Evolutionary conservation across 495 filamentous ascomycete species (phyloP), one percentile per base, ranked within the genome.

Genomic region (Clavariopsis aquatica): DNA sequence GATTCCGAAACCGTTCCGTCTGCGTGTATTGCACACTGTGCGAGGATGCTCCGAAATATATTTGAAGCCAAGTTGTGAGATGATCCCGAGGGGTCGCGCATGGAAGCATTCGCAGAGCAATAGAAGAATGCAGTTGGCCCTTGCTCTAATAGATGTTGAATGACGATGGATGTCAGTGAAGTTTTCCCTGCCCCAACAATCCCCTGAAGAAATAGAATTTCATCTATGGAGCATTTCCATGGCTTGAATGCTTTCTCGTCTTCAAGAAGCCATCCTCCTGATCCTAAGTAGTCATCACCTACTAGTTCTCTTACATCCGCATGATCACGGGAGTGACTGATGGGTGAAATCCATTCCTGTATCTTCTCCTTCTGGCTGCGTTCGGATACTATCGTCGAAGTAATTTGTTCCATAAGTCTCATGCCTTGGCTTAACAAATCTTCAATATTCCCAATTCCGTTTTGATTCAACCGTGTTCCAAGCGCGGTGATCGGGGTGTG

Each of bases 81-180:
- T 9, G 49, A n/a, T 6, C 49, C 22, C 7, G 49, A n/a, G 8
- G 49, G 49, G 22, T 52, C 22, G 24, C 22, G 26, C 8, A 23
- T 12, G 9, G 49, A 52, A 2, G 49, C 49, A 23, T 52, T 52
- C 5, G 49, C 49, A 52, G 49, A 52, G 19, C 49, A 52, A 29
- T 52, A 52, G 49, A 52, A 52, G 20, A 52, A 52, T 15, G 49
- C 49, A 2, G 28, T 3, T 3, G 19, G 26, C 12, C 26, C 49
- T 29, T 29, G 8, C 7, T 23, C 49, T 3, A 52, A n/a, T 4
- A 52, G 49, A 23, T 52, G 49, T 23, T 52, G 49, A n/a, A 52
- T 52, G 26, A 52, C 49, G 7, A 52, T 52, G 7, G 49, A 52
- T 26, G 49, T 52, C 24, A 52, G 8, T 24, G 49, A 52, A 23